A percentile compares a stretch with the other conserved stretches of the same genome.
These are phyloP conservation scores for Solanum chacoense DNA, from an alignment of 305 asterid species.

Conservation along the genomic window DNA sequence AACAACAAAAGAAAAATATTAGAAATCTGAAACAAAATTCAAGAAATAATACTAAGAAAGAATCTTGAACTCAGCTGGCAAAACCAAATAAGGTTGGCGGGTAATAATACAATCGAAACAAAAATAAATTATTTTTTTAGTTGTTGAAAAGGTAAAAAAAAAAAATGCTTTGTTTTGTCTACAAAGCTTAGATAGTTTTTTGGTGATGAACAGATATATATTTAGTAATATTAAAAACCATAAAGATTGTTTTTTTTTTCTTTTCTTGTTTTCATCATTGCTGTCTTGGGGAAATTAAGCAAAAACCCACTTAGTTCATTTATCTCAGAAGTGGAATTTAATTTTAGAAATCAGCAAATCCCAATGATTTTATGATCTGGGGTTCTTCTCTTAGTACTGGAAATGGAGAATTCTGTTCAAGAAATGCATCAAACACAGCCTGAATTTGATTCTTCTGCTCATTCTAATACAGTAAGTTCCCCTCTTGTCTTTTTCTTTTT, in stretches of 20 bases:
- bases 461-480: not conserved
- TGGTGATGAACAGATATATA: not conserved
- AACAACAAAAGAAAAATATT: not conserved
- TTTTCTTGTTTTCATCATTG: constrained; percentile 15
- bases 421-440: not conserved
- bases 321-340: not conserved
- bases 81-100: constrained; percentile 7
- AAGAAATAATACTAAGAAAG: not conserved
- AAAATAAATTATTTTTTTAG: not conserved
- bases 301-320: not conserved
- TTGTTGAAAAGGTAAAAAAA: not conserved
- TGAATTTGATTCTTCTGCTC: not conserved
- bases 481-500: too few species aligned
- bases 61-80: constrained; percentile 9
- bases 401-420: not conserved
- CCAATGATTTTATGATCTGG: not conserved
- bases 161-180: not conserved
- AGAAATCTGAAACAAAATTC: not conserved
- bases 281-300: not conserved
- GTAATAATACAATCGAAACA: constrained; percentile 1
- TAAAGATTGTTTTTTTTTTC: not conserved
- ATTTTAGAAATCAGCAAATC: not conserved
- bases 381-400: not conserved
- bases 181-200: not conserved
- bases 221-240: not conserved